Base-by-base conservation (phyloP, 1,284 basidiomycete genomes). In the Ustilago loliicola region DNA sequence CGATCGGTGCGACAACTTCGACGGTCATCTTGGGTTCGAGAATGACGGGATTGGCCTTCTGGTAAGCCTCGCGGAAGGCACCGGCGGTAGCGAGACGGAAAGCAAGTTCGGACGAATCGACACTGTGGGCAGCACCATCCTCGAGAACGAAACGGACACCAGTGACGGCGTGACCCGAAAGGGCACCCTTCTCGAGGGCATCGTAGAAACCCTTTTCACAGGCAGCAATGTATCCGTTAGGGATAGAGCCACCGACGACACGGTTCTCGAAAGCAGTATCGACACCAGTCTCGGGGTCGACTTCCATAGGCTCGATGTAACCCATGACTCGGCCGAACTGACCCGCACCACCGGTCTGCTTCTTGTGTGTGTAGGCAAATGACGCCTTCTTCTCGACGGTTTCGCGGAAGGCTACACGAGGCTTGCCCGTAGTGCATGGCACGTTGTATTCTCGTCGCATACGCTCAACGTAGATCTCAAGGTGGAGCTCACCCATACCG, bases 21-120 rank as follows among this genome's bases (percentile, higher is more conserved):
- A 99, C 97, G 17, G 91, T 94, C 97, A 99, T 99, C 87, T 98
- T 93, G 25, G 97, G 97, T 86, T 99, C 97, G 42, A 99, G 89
- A 67, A 99, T 93, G 65, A 94, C 92, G 0, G 94, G 92, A 52
- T 88, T 89, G 25, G 94, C 92, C 74, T 91, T 90, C 74, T 89
- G 89, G 89, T 93, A 98, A 1, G 93, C 92, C 84, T 98, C 96
- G 70, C 94, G 91, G 91, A 98, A 96, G 1, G 96, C 96, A 70
- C 94, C 93, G 50, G 95, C 92, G 2, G 93, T 91, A 7, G 94
- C 93, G 30, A 96, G 89, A 59, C 95, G 90, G 91, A 99, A 99
- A 42, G 97, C 96, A 76, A 98, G 88, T 87, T 99, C 97, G 72
- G 93, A 95, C 47, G 96, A 99, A 89, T 99, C 97, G 81, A 97